Evolutionary conservation across 257 asterid genomes (phyloP), one percentile per base, ranked within the genome.

Genomic region (Ballota nigra): DNA sequence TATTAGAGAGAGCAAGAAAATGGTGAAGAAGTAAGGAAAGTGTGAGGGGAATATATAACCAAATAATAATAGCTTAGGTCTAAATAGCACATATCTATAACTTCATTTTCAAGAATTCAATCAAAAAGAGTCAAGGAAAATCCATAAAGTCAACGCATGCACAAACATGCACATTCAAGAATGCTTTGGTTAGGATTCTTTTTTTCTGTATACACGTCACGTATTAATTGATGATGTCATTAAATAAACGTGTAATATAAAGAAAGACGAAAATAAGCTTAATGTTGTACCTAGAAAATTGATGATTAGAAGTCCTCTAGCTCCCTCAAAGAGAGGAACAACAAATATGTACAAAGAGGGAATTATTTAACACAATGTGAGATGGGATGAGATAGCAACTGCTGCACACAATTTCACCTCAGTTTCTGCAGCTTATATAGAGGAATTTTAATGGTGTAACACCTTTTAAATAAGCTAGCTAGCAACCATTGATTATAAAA

Each of bases 301-400:
- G 64, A 22, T 29, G 38, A 1, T 28, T 59, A 52, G 68, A 53
- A 70, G 70, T 26, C 80, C 81, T 72, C 77, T 70, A 43, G 71
- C 69, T 19, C 52, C 79, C 82, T 73, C 84, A 41, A 67, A 78
- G 9, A 26, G 75, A 75, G 82, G 83, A 81, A 58, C 38, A 66
- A 63, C 18, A 68, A 61, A 1, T 76, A 79, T 84, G 29, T 81
- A 77, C 84, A 84, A 34, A 76, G 83, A 79, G 86, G 84, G 76
- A 18, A 71, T 82, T 80, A 72, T 79, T 79, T 66, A 77, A 70
- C 66, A 67, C 71, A 73, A 62, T 64, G 23, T 68, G 75, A 73
- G 74, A 62, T 59, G 78, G 67, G 81, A 71, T 79, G 83, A 68
- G 83, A 68, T 75, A 80, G 78, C 85, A 82, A 70, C 87, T 85